Evolutionary conservation across 1,139 yeast genomes (phyloP).

Genomic region (Hemisphaericaspora xylanilytica): DNA sequence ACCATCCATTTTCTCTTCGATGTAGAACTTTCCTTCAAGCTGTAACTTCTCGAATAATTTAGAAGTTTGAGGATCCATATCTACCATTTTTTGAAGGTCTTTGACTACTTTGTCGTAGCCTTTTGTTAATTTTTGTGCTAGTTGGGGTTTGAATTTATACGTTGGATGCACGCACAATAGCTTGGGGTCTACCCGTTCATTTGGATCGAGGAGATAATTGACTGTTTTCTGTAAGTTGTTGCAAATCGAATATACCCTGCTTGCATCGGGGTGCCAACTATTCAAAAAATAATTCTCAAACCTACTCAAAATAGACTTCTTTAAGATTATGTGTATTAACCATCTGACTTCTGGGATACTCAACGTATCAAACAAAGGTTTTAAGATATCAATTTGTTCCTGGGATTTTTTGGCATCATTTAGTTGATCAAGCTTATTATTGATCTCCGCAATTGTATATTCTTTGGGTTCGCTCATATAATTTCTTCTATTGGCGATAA

Average conservation of each 20-base stretch:
- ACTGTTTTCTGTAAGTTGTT: conserved; percentile 63
- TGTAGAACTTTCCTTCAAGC: conserved; percentile 47
- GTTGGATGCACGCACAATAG: conserved; percentile 49
- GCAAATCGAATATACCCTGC: conserved; percentile 62
- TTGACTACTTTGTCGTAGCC: conserved; percentile 49
- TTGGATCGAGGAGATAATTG: conserved; percentile 54
- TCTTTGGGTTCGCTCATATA: conserved; percentile 40
- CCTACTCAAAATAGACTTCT: conserved; percentile 54
- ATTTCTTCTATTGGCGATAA: conserved; percentile 48
- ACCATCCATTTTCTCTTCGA: conserved; percentile 94
- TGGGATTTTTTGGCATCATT: conserved; percentile 36
- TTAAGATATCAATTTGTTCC: conserved; percentile 43
- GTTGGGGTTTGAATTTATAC: conserved; percentile 69
- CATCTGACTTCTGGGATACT: conserved; percentile 66
- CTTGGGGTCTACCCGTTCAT: conserved; percentile 35
- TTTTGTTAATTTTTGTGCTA: conserved; percentile 53
- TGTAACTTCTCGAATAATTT: conserved; percentile 15
- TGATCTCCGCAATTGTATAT: conserved; percentile 57
- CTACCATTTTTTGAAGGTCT: conserved; percentile 30
- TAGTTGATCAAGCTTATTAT: conserved; percentile 49
- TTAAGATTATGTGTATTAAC: conserved; percentile 65
- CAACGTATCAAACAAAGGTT: conserved; percentile 53
- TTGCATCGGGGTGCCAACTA: conserved; percentile 84
- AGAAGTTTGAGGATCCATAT: conserved; percentile 23
- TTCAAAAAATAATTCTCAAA: conserved; percentile 60